These are phyloP conservation scores for Fusarium devonianum DNA, from an alignment of 2,329 filamentous ascomycete genomes.

Conservation along the genomic window DNA sequence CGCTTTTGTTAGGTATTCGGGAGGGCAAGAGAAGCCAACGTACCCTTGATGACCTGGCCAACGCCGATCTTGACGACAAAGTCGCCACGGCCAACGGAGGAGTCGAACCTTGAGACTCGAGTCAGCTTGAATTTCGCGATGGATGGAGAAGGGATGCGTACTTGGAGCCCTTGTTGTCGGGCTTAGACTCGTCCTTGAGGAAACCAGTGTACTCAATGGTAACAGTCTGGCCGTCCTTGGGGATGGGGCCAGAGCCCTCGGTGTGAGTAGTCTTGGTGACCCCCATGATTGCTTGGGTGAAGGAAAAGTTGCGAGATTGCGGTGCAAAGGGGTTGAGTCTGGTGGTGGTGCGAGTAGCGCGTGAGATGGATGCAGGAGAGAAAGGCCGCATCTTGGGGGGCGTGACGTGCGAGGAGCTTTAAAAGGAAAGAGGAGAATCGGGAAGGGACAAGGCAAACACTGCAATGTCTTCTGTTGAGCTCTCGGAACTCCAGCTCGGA, in stretches of 20 bases:
- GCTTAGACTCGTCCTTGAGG: slow-evolving; percentile 71
- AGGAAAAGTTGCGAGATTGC: slow-evolving; percentile 32
- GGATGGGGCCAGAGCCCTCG: slow-evolving; percentile 68
- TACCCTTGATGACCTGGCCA: slow-evolving; percentile 87
- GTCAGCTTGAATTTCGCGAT: too few species aligned
- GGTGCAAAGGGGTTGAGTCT: slow-evolving; percentile 30
- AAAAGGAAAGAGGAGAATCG: slow-evolving; percentile 16
- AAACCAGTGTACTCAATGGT: slow-evolving; percentile 92
- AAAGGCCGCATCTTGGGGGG: slow-evolving; percentile 27
- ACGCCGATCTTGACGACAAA: slow-evolving; percentile 82
- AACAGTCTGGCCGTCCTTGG: slow-evolving; percentile 74
- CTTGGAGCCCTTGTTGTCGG: slow-evolving; percentile 73
- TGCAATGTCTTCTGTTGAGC: slow-evolving; percentile 29
- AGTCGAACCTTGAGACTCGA: slow-evolving; percentile 87
- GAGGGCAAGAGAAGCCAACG: slow-evolving; percentile 18
- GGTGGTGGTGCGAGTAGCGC: slow-evolving; percentile 26
- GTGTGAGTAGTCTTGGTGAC: slow-evolving; percentile 72
- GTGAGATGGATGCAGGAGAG: slow-evolving; percentile 31
- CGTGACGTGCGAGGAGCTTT: slow-evolving; percentile 32
- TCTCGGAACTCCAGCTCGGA: slow-evolving; percentile 17
- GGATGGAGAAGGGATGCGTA: slow-evolving; percentile 59
- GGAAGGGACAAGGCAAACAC: slow-evolving; percentile 20
- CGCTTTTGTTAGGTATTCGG: neutral
- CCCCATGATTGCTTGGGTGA: slow-evolving; percentile 63
- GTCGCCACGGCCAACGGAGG: slow-evolving; percentile 77